phyloP scores from a whole-genome alignment of 2,329 filamentous ascomycete genomes.

The Beauveria varroae region DNA sequence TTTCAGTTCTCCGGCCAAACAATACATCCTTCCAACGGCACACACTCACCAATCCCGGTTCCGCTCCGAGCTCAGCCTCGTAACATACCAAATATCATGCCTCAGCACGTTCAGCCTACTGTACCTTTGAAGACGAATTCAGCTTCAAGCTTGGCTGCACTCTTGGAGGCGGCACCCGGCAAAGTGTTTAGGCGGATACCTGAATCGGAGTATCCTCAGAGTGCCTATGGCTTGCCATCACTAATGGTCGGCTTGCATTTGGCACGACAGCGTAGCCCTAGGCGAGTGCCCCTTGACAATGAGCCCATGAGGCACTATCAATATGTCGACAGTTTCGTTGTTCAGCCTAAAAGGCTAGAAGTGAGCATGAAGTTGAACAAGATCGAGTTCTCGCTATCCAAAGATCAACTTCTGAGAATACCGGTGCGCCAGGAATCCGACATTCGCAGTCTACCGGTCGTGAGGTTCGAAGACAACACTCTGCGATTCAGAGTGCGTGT shows the following conservation, averaged over 20 bases:
- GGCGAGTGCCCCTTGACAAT: conserved; percentile 25
- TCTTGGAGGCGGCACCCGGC: background rate
- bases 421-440: background rate
- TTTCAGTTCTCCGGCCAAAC: background rate
- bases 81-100: background rate
- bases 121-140: no score
- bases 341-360: conserved; percentile 3
- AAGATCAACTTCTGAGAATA: background rate
- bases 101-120: background rate
- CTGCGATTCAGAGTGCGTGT: conserved; percentile 6
- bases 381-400: background rate
- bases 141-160: background rate
- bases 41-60: background rate
- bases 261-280: conserved; percentile 40
- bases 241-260: conserved; percentile 39
- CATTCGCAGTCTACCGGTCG: background rate
- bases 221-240: conserved; percentile 33
- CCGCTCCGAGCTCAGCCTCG: background rate
- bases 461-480: background rate
- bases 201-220: conserved; percentile 32
- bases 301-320: background rate
- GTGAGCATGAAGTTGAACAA: background rate
- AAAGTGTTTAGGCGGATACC: conserved; percentile 13
- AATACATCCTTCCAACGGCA: background rate
- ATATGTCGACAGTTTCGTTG: background rate